Percentiles rank a stretch among this genome's conserved stretches.
These are phyloP conservation scores for Cordyceps militaris DNA, from an alignment of 2,329 filamentous ascomycete species.

Conservation along the genomic window DNA sequence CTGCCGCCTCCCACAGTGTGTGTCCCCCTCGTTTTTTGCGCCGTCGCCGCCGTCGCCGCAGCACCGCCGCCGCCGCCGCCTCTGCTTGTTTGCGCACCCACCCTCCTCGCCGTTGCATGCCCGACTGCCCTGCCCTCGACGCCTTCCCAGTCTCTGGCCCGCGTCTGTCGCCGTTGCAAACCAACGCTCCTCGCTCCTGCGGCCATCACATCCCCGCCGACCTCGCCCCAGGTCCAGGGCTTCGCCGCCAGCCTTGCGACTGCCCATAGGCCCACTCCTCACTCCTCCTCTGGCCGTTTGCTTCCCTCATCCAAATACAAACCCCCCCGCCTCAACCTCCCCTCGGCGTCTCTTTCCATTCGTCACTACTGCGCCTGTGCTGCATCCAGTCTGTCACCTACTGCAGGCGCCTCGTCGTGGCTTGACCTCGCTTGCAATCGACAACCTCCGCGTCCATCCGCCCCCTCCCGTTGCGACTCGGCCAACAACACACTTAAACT, in stretches of 20 bases:
- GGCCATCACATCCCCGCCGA: background rate
- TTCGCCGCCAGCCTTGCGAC: background rate
- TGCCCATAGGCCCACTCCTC: background rate
- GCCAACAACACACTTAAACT: background rate
- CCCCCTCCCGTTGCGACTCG: background rate
- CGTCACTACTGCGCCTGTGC: background rate
- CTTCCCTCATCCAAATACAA: background rate
- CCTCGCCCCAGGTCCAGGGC: background rate
- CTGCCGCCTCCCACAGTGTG: background rate
- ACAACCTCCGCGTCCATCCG: background rate
- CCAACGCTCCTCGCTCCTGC: background rate
- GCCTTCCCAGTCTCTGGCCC: background rate
- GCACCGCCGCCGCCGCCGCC: background rate
- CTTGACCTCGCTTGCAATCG: background rate
- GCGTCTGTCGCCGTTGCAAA: background rate
- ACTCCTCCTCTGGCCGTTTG: background rate
- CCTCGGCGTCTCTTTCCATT: background rate
- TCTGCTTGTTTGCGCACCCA: constrained; percentile 2
- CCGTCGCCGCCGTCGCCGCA: too few relatives aligned
- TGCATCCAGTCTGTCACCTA: background rate
- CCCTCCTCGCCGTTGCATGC: background rate
- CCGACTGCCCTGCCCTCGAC: background rate
- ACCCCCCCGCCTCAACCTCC: background rate
- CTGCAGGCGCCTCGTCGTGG: background rate
- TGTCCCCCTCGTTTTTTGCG: background rate